Percentiles rank a stretch among this genome's conserved stretches.
phyloP scores from a whole-genome alignment of 2,329 filamentous ascomycete species.

The Ascochyta koolunga region DNA sequence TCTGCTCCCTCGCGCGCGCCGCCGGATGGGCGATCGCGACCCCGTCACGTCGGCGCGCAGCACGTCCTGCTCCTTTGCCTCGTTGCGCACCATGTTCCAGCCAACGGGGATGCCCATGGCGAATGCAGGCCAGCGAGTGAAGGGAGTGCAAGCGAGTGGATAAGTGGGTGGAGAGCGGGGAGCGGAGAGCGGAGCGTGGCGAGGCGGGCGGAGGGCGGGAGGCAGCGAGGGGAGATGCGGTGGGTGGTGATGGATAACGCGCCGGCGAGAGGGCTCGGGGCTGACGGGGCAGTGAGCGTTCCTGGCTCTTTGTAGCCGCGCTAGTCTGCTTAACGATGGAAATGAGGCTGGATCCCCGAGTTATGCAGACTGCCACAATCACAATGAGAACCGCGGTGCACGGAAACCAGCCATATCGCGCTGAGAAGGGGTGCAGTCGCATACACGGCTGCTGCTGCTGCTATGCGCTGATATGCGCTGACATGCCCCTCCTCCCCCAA shows the following conservation, averaged over 20 bases:
- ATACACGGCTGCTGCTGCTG: background rate
- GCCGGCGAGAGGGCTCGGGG: constrained; percentile 3
- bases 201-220: background rate
- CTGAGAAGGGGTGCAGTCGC: background rate
- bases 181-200: background rate
- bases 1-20: constrained; percentile 47
- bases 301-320: constrained; percentile 6
- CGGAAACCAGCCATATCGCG: background rate
- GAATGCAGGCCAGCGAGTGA: constrained; percentile 8
- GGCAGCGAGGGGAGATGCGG: constrained; percentile 14
- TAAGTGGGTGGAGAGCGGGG: constrained; percentile 20
- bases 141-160: constrained; percentile 10
- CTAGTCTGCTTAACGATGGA: background rate
- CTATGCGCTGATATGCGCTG: background rate
- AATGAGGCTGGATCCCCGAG: constrained; percentile 1
- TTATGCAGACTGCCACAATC: background rate
- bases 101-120: constrained; percentile 59
- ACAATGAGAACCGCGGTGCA: no score
- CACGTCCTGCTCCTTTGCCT: constrained; percentile 50
- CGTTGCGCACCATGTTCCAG: constrained; percentile 57
- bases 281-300: constrained; percentile 6
- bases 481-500: background rate
- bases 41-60: constrained; percentile 61
- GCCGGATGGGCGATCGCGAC: constrained; percentile 64
- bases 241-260: constrained; percentile 29